These are phyloP conservation scores for Podaxis mareebaensis DNA, from an alignment of 768 basidiomycete species.

Conservation along the genomic window DNA sequence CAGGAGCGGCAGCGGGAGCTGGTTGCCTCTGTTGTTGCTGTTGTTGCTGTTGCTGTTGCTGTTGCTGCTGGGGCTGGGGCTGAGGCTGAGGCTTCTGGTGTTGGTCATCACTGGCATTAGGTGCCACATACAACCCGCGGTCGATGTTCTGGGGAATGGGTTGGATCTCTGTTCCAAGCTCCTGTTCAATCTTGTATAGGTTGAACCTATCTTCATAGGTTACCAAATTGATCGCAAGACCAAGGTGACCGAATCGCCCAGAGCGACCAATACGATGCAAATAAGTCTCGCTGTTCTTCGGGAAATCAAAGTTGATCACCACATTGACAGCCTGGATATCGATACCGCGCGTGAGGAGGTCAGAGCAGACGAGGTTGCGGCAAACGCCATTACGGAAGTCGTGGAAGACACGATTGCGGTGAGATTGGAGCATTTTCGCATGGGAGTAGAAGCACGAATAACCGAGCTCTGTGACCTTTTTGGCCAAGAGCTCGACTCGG, in stretches of 20 bases:
- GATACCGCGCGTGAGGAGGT: slow-evolving; percentile 97
- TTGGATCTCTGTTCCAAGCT: slow-evolving; percentile 96
- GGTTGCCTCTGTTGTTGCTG: slow-evolving; percentile 28
- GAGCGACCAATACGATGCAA: slow-evolving; percentile 98
- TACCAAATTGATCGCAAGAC: slow-evolving; percentile 95
- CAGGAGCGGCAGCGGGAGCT: slow-evolving; percentile 19
- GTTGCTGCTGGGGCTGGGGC: slow-evolving; percentile 21
- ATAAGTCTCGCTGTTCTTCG: slow-evolving; percentile 98
- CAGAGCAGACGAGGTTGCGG: slow-evolving; percentile 97
- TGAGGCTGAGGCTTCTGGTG: slow-evolving; percentile 33
- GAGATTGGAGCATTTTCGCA: slow-evolving; percentile 98
- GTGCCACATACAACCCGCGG: slow-evolving; percentile 90
- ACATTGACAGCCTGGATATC: slow-evolving; percentile 99
- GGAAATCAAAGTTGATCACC: slow-evolving; percentile 99
- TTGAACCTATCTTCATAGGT: slow-evolving; percentile 99
- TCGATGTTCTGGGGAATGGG: slow-evolving; percentile 93
- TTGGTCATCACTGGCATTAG: slow-evolving; percentile 48
- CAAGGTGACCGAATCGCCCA: slow-evolving; percentile 95
- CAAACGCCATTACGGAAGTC: slow-evolving; percentile 99
- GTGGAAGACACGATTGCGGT: slow-evolving; percentile 99
- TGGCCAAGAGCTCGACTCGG: slow-evolving; percentile 97
- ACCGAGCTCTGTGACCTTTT: slow-evolving; percentile 98
- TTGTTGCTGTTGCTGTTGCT: slow-evolving; percentile 23
- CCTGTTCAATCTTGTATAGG: slow-evolving; percentile 96
- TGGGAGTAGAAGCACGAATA: slow-evolving; percentile 99